A percentile compares a stretch with the other conserved stretches of the same genome.
phyloP scores from a whole-genome alignment of 495 filamentous ascomycete species.

The Trichoderma erinaceum region DNA sequence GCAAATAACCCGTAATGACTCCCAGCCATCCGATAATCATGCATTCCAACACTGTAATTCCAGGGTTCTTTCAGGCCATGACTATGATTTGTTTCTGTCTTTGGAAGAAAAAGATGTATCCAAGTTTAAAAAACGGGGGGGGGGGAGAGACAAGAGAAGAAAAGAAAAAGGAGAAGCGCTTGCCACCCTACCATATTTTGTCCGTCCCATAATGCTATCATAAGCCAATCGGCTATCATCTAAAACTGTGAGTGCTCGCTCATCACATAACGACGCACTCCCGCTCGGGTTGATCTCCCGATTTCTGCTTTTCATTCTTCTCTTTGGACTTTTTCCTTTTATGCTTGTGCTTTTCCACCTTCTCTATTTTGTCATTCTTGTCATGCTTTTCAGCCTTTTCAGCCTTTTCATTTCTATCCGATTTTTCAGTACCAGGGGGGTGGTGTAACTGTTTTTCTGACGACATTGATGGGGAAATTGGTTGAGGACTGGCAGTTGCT shows the following conservation, averaged over 20 bases:
- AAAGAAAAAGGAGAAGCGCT: not conserved
- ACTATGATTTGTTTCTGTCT: not conserved
- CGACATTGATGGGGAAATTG: not conserved
- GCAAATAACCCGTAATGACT: not conserved
- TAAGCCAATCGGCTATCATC: not conserved
- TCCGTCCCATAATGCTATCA: not conserved
- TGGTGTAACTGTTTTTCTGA: not conserved
- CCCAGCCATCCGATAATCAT: not conserved
- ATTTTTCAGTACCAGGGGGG: not conserved
- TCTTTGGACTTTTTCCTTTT: constrained; percentile 28
- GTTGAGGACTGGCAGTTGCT: constrained; percentile 13
- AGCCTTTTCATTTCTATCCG: not conserved
- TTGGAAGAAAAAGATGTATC: not conserved
- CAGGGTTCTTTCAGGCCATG: not conserved
- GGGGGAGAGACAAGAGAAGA: too few relatives aligned
- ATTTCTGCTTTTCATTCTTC: constrained; percentile 35
- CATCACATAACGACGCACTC: constrained; percentile 54
- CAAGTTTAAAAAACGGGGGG: not conserved
- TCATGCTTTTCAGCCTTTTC: constrained; percentile 26
- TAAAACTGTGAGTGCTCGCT: not conserved
- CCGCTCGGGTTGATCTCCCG: constrained; percentile 49
- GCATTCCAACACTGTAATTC: not conserved
- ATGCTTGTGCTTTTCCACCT: constrained; percentile 40
- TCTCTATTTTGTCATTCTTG: constrained; percentile 33
- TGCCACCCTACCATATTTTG: not conserved